A percentile compares a stretch with the other conserved stretches of the same genome.
Conservation (phyloP, 2,329 filamentous ascomycete species). For the Verruconis gallopava region DNA sequence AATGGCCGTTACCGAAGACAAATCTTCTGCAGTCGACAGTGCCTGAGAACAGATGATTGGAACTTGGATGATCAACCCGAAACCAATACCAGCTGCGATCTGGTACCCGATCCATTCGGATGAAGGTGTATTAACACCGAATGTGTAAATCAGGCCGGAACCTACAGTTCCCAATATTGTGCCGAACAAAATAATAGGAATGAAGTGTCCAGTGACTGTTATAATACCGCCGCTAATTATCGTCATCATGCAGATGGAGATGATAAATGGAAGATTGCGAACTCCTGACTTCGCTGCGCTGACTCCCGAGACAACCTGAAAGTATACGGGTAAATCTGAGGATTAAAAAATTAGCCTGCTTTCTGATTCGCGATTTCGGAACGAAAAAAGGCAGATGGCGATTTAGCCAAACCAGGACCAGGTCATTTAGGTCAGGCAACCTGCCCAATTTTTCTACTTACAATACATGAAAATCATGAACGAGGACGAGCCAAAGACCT, state of each 20-base stretch:
- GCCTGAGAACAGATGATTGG: slow-evolving; percentile 28
- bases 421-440: too few species aligned
- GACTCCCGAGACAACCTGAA: slow-evolving; percentile 29
- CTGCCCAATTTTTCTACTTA: not conserved
- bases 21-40: slow-evolving; percentile 14
- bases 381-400: too few species aligned
- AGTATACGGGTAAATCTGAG: slow-evolving; percentile 35
- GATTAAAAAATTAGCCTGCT: too few species aligned
- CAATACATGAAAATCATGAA: slow-evolving; percentile 28
- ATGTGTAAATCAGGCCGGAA: slow-evolving; percentile 30
- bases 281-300: slow-evolving; percentile 27
- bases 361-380: too few species aligned
- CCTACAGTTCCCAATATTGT: slow-evolving; percentile 21
- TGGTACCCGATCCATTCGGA: slow-evolving; percentile 37
- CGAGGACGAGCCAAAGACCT: slow-evolving; percentile 23
- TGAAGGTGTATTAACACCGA: slow-evolving; percentile 23
- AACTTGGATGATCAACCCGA: slow-evolving; percentile 30
- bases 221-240: slow-evolving; percentile 16
- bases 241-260: slow-evolving; percentile 18
- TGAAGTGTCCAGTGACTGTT: slow-evolving; percentile 22
- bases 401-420: too few species aligned
- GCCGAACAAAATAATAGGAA: slow-evolving; percentile 22
- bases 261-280: slow-evolving; percentile 29
- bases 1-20: slow-evolving; percentile 15
- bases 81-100: slow-evolving; percentile 30